Conservation (phyloP, 2,329 filamentous ascomycete species). For the Teratosphaeria destructans region DNA sequence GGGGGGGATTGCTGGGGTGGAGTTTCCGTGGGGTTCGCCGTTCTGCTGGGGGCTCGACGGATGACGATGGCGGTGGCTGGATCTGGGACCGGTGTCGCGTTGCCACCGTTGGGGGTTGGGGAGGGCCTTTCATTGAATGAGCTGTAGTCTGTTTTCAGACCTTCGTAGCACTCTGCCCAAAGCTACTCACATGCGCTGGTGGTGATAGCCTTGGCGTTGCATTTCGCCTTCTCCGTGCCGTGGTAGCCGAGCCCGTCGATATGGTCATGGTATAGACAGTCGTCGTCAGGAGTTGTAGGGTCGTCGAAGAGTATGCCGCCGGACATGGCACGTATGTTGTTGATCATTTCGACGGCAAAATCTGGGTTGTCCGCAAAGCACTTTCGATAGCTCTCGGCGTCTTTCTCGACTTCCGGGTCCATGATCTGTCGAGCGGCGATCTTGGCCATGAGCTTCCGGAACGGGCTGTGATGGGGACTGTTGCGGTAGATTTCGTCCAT, state of each 20-base stretch:
- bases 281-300: constrained; percentile 34
- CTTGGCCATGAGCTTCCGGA: constrained; percentile 40
- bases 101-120: background rate
- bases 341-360: constrained; percentile 45
- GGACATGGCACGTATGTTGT: constrained; percentile 39
- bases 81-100: background rate
- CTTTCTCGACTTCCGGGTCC: constrained; percentile 41
- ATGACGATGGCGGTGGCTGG: background rate
- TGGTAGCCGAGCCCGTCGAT: constrained; percentile 23
- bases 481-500: constrained; percentile 44
- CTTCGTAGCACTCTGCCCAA: background rate
- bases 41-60: constrained; percentile 11
- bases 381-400: constrained; percentile 39
- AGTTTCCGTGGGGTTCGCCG: constrained; percentile 16
- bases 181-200: constrained; percentile 1
- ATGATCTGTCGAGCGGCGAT: constrained; percentile 49
- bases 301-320: constrained; percentile 43
- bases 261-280: constrained; percentile 44
- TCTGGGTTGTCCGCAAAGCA: constrained; percentile 41
- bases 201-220: background rate
- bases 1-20: constrained; percentile 1
- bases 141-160: constrained; percentile 4
- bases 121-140: constrained; percentile 12
- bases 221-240: background rate
- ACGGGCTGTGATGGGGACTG: constrained; percentile 36